Evolutionary conservation across 768 basidiomycete species (phyloP).

Genomic region (Agaricus subrufescens): DNA sequence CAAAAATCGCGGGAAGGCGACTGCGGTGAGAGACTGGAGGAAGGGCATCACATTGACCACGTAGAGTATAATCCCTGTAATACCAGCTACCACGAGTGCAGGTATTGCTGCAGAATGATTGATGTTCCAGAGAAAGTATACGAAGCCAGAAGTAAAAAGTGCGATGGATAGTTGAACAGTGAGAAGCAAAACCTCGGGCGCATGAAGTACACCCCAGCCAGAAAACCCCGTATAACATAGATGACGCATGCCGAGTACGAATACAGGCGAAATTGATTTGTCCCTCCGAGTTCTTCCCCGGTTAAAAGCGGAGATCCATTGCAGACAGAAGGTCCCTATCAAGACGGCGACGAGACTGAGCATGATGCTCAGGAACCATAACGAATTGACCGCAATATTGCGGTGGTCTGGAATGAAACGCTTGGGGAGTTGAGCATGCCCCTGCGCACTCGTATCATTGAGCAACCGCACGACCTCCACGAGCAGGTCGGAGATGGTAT

Average conservation of each 20-base stretch:
- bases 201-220: not conserved
- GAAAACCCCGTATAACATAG: conserved; percentile 1
- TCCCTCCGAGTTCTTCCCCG: not conserved
- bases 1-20: not conserved
- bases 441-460: not conserved
- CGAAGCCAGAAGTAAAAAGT: conserved; percentile 3
- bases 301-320: conserved; percentile 5
- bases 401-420: not conserved
- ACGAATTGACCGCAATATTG: not conserved
- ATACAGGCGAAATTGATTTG: not conserved
- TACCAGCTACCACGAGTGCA: not conserved
- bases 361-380: conserved; percentile 8
- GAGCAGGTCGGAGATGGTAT: conserved; percentile 5
- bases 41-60: conserved; percentile 2
- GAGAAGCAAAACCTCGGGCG: not conserved
- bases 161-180: conserved; percentile 1
- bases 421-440: not conserved
- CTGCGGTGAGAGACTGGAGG: not conserved
- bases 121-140: conserved; percentile 3
- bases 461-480: not conserved
- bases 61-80: not conserved
- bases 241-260: conserved; percentile 5
- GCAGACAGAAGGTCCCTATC: conserved; percentile 5
- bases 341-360: conserved; percentile 5
- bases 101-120: not conserved